Evolutionary conservation across 2,329 filamentous ascomycete genomes (phyloP).

Genomic region (Gliomastix tumulicola): DNA sequence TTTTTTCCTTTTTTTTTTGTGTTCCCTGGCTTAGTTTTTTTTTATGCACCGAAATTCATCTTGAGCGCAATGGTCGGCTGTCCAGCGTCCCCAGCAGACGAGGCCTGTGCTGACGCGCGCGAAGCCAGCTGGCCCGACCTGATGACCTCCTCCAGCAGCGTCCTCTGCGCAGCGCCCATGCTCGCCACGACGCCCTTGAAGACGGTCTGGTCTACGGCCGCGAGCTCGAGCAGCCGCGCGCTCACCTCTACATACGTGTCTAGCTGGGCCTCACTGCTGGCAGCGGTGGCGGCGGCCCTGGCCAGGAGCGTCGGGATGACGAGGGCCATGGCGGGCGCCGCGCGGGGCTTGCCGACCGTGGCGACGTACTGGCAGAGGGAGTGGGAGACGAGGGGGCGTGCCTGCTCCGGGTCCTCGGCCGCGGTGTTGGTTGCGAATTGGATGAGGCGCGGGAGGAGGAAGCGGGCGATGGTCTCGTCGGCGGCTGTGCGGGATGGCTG

Average conservation of each 20-base stretch:
- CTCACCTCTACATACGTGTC: constrained; percentile 65
- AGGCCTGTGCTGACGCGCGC: constrained; percentile 27
- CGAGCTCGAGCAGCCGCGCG: constrained; percentile 70
- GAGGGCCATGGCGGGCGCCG: constrained; percentile 61
- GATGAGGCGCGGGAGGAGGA: constrained; percentile 68
- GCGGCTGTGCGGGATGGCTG: constrained; percentile 54
- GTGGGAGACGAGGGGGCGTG: constrained; percentile 62
- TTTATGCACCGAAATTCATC: constrained; percentile 72
- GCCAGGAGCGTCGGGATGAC: constrained; percentile 71
- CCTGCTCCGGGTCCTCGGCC: constrained; percentile 73
- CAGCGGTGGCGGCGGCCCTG: constrained; percentile 57
- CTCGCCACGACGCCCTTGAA: constrained; percentile 70
- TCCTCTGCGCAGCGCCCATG: constrained; percentile 64
- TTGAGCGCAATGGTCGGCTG: constrained; percentile 86
- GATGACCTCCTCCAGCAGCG: constrained; percentile 76
- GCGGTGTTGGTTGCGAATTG: constrained; percentile 64
- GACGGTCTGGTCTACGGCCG: constrained; percentile 61
- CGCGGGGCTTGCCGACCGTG: constrained; percentile 34
- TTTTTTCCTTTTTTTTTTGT: background rate
- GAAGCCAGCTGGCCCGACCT: constrained; percentile 50
- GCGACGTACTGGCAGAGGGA: constrained; percentile 68
- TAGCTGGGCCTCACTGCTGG: constrained; percentile 36
- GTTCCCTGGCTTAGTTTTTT: background rate
- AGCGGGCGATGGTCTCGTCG: constrained; percentile 67
- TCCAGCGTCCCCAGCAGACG: constrained; percentile 28